These are phyloP conservation scores for Penicillium antarcticum DNA, from an alignment of 495 filamentous ascomycete species.

Conservation along the genomic window DNA sequence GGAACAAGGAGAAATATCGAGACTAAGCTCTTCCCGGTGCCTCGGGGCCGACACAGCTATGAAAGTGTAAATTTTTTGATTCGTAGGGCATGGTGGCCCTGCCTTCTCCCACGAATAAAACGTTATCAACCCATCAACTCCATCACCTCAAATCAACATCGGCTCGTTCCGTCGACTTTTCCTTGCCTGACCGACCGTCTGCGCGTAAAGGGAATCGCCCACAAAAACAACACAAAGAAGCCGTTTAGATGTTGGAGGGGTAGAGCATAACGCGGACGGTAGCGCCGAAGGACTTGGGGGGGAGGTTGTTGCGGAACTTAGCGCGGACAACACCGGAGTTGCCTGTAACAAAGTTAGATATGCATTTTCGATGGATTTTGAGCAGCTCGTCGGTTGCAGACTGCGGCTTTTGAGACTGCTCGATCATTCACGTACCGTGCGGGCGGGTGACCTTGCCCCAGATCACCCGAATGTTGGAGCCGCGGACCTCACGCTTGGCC, in stretches of 20 bases:
- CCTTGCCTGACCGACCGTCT: conserved; percentile 40
- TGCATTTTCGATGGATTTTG: background rate
- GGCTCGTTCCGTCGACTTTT: conserved; percentile 45
- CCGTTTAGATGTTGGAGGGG: conserved; percentile 64
- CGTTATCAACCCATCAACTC: conserved; percentile 48
- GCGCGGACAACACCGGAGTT: conserved; percentile 96
- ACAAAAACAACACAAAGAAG: conserved; percentile 36
- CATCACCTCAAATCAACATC: conserved; percentile 39
- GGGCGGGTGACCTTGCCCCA: conserved; percentile 97
- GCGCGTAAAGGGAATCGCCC: conserved; percentile 42
- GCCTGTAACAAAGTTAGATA: conserved; percentile 47
- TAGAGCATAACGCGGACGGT: conserved; percentile 98
- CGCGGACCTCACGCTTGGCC: conserved; percentile 83
- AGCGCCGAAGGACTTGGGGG: conserved; percentile 92
- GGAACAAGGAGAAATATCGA: conserved; percentile 25
- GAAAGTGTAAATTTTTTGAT: conserved; percentile 37
- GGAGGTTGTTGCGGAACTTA: conserved; percentile 92
- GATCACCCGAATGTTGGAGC: conserved; percentile 96
- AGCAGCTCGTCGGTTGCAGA: too few species aligned
- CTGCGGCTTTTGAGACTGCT: too few species aligned
- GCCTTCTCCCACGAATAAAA: conserved; percentile 43
- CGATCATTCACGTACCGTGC: conserved; percentile 64
- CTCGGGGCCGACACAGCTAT: conserved; percentile 15
- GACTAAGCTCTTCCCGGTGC: conserved; percentile 12
- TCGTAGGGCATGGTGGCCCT: conserved; percentile 47